Evolutionary conservation across 2,329 filamentous ascomycete species (phyloP), one percentile per base, ranked within the genome.

Genomic region (Aspergillus ochraceoroseus): DNA sequence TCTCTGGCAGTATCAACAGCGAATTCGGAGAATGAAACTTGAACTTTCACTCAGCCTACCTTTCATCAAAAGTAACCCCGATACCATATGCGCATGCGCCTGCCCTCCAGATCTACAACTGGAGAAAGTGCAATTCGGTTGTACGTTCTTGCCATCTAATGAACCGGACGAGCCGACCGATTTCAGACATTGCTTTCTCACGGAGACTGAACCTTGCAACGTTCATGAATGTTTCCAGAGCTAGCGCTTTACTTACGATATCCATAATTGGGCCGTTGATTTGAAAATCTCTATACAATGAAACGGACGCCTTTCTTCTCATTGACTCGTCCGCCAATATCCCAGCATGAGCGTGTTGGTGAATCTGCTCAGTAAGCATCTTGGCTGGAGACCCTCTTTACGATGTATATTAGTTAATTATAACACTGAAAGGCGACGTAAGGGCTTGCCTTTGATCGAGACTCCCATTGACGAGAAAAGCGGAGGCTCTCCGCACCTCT

Each of bases 371-470:
- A 47, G 60, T 64, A 38, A 53, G 59, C 9, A 5, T 55, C 14
- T 35, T 19, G 32, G 23, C 5, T 33, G 13, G 26, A 36, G 19
- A 17, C 26, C n/a, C 22, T 27, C 19, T 14, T 8, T 22, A n/a
- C 17, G 18, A 9, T 36, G 29, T 37, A 34, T 11, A 28, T 25
- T 30, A 38, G 26, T 43, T 38, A 40, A 31, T n/a, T 19, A 28
- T 28, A 18, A 27, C 5, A 26, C 17, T 31, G 42, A 34, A 26
- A 48, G 44, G 20, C 52, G 37, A 25, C 45, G 38, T 39, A 38
- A 41, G 7, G 40, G 48, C 26, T 44, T 65, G 25, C 51, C 62
- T 13, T 62, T 63, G 52, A 62, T 67, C 18, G 56, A 60, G 37
- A 61, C 53, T 19, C 64, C 64, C 7, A 49, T 67, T 29, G 57